phyloP scores from a whole-genome alignment of 2,329 filamentous ascomycete species.

The Taxawa tesnikishii region DNA sequence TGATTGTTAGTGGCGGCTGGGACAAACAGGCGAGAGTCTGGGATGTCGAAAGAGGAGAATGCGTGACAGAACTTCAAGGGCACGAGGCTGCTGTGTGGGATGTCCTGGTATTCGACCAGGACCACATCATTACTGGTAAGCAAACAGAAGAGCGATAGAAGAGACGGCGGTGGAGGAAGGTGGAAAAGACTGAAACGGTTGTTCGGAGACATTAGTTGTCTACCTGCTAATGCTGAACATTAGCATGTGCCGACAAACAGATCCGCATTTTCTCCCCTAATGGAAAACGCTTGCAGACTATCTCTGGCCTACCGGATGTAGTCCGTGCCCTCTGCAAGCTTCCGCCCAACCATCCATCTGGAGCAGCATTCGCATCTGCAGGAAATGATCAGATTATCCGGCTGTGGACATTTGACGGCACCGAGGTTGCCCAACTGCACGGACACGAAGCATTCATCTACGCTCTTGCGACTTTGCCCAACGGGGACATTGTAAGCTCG shows the following conservation, averaged over 20 bases:
- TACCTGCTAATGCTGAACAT: too few relatives aligned
- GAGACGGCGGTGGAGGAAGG: too few relatives aligned
- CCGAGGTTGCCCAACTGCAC: slow-evolving; percentile 62
- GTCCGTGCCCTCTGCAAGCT: slow-evolving; percentile 80
- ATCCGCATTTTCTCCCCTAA: slow-evolving; percentile 69
- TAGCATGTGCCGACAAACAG: slow-evolving; percentile 67
- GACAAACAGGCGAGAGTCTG: slow-evolving; percentile 80
- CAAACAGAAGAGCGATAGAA: too few relatives aligned
- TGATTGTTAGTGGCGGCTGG: slow-evolving; percentile 87
- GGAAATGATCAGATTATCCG: slow-evolving; percentile 86
- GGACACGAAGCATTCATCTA: slow-evolving; percentile 97
- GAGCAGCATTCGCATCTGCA: slow-evolving; percentile 87
- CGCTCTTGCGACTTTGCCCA: slow-evolving; percentile 61
- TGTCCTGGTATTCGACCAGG: slow-evolving; percentile 71
- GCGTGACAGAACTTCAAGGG: slow-evolving; percentile 56
- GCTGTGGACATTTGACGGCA: slow-evolving; percentile 72
- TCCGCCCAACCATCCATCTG: slow-evolving; percentile 61
- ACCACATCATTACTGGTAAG: slow-evolving; percentile 58
- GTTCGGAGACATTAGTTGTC: too few relatives aligned
- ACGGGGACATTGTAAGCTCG: slow-evolving; percentile 79
- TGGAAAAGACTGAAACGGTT: too few relatives aligned
- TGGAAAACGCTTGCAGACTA: slow-evolving; percentile 51
- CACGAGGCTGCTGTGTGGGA: slow-evolving; percentile 82
- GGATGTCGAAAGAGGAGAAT: slow-evolving; percentile 77
- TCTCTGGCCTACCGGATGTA: slow-evolving; percentile 65